Conservation (phyloP, 305 asterid species). For the Fraxinus angustifolia region DNA sequence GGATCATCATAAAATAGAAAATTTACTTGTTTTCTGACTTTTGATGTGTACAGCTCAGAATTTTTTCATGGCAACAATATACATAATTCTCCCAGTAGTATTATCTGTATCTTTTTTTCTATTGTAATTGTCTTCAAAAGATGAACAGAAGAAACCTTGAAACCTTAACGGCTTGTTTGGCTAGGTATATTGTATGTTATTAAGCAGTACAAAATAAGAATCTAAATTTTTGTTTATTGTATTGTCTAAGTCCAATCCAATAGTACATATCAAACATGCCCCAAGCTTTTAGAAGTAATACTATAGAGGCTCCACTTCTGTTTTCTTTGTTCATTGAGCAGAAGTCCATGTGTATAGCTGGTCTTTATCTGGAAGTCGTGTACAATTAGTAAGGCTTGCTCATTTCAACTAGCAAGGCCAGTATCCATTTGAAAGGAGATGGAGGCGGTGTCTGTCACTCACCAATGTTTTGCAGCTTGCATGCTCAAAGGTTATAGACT, state of each 20-base stretch:
- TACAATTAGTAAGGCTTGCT: background rate
- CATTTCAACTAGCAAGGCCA: conserved; percentile 19
- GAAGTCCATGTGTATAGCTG: background rate
- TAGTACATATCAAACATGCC: conserved; percentile 16
- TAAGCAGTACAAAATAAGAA: background rate
- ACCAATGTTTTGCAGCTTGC: background rate
- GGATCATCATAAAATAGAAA: conserved; percentile 45
- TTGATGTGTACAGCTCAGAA: conserved; percentile 65
- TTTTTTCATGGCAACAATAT: conserved; percentile 43
- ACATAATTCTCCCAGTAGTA: conserved; percentile 34
- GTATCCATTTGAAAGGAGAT: conserved; percentile 26
- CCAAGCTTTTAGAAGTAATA: background rate
- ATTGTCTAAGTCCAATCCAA: conserved; percentile 1
- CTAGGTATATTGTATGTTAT: background rate
- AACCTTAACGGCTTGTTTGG: background rate
- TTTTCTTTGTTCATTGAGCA: background rate
- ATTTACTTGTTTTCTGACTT: conserved; percentile 44
- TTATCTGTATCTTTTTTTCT: conserved; percentile 22
- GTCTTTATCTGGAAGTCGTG: background rate
- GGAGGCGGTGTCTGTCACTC: background rate
- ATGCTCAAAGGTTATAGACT: conserved; percentile 19
- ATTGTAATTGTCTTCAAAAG: conserved; percentile 13
- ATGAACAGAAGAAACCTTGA: background rate
- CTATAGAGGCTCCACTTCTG: background rate
- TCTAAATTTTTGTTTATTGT: background rate